Conservation (phyloP, 2,329 filamentous ascomycete species). For the Fusarium nurragi region DNA sequence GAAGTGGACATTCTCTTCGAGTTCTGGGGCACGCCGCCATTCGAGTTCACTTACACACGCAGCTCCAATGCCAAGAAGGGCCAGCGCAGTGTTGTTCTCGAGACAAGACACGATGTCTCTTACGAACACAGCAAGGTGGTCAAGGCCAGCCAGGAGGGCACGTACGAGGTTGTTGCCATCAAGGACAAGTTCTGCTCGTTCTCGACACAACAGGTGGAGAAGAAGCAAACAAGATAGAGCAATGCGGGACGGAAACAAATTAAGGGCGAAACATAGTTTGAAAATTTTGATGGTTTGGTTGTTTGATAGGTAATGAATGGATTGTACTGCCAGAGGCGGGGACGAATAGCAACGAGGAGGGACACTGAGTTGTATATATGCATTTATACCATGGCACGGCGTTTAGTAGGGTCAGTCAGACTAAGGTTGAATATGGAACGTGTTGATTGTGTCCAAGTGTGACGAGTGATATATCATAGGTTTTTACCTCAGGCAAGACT, state of each 20-base stretch:
- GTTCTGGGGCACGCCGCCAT: constrained; percentile 94
- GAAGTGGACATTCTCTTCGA: constrained; percentile 94
- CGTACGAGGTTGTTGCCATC: constrained; percentile 96
- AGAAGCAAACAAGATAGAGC: constrained; percentile 55
- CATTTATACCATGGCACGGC: constrained; percentile 55
- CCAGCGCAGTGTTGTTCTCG: constrained; percentile 81
- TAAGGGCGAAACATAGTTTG: constrained; percentile 30
- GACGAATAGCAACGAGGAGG: constrained; percentile 32
- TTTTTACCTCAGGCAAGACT: no score
- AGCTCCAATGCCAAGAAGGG: constrained; percentile 85
- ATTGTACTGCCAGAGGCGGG: constrained; percentile 25
- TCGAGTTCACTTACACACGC: constrained; percentile 96
- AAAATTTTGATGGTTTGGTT: constrained; percentile 26
- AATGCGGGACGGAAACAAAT: background rate
- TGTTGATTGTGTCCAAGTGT: background rate
- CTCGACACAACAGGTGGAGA: constrained; percentile 72
- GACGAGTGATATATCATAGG: background rate
- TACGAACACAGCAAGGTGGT: constrained; percentile 84
- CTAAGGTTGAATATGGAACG: constrained; percentile 41
- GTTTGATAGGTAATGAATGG: constrained; percentile 24
- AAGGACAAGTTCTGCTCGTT: constrained; percentile 94
- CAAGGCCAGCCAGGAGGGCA: constrained; percentile 90
- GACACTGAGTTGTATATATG: constrained; percentile 43
- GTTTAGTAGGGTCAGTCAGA: constrained; percentile 43
- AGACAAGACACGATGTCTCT: constrained; percentile 88